These are phyloP conservation scores for Penicillium macrosclerotiorum DNA, from an alignment of 495 filamentous ascomycete genomes.

Conservation along the genomic window DNA sequence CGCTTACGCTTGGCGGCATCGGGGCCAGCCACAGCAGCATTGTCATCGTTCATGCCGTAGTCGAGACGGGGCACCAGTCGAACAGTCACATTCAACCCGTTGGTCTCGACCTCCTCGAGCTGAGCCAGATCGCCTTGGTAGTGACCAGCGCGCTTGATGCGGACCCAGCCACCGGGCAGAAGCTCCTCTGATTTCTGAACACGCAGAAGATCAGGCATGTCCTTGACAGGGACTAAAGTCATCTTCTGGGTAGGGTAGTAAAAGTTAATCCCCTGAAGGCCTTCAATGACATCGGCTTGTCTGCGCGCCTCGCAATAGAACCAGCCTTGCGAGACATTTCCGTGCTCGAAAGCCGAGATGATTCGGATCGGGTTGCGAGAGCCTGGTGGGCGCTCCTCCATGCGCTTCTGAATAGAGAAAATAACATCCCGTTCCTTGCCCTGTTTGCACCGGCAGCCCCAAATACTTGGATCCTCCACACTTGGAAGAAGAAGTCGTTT, in stretches of 20 bases:
- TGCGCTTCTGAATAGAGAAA: slow-evolving; percentile 79
- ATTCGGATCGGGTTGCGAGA: slow-evolving; percentile 76
- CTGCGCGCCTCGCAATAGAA: slow-evolving; percentile 91
- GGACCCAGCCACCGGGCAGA: slow-evolving; percentile 85
- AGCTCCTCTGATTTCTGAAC: slow-evolving; percentile 84
- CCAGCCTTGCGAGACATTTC: slow-evolving; percentile 83
- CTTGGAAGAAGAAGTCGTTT: slow-evolving; percentile 86
- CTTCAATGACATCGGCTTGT: slow-evolving; percentile 78
- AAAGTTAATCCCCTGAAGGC: slow-evolving; percentile 77
- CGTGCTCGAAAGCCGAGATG: slow-evolving; percentile 86
- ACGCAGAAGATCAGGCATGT: slow-evolving; percentile 94
- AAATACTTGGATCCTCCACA: slow-evolving; percentile 94
- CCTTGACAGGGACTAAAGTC: slow-evolving; percentile 88
- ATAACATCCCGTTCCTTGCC: slow-evolving; percentile 93
- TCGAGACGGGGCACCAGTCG: slow-evolving; percentile 86
- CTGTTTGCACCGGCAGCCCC: slow-evolving; percentile 88
- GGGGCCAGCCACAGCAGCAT: slow-evolving; percentile 46
- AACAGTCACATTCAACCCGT: slow-evolving; percentile 83
- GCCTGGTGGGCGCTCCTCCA: slow-evolving; percentile 67
- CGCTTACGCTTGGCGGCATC: slow-evolving; percentile 80
- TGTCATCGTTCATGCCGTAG: slow-evolving; percentile 84
- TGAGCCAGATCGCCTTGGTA: slow-evolving; percentile 90
- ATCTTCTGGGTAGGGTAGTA: slow-evolving; percentile 82
- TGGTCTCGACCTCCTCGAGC: slow-evolving; percentile 89
- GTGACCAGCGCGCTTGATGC: slow-evolving; percentile 77